These are phyloP conservation scores for Candida vartiovaarae DNA, from an alignment of 805 yeast genomes.

Conservation along the genomic window DNA sequence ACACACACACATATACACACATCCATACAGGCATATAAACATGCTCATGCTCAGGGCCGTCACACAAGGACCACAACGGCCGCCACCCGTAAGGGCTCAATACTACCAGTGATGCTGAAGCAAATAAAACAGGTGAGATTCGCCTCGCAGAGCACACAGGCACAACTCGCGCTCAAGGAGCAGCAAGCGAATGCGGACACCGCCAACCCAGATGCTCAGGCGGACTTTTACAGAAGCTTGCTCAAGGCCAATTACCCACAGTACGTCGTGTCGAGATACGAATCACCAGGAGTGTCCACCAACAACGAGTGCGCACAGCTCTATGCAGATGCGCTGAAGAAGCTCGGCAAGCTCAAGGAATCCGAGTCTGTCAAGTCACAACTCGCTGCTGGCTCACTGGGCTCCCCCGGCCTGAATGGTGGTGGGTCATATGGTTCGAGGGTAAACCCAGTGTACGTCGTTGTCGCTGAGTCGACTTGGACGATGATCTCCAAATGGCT, in stretches of 20 bases:
- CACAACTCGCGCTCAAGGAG: constrained; percentile 55
- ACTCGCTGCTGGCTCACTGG: constrained; percentile 35
- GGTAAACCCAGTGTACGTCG: constrained; percentile 87
- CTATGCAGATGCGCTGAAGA: constrained; percentile 75
- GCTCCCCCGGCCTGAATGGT: constrained; percentile 10
- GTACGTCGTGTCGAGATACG: constrained; percentile 89
- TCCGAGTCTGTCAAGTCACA: constrained; percentile 44
- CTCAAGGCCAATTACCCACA: constrained; percentile 87
- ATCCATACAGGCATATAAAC: too few species aligned
- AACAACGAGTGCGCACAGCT: constrained; percentile 71
- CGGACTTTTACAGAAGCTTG: constrained; percentile 71
- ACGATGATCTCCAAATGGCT: constrained; percentile 80
- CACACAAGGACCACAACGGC: too few species aligned
- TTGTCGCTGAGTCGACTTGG: constrained; percentile 78
- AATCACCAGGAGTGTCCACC: constrained; percentile 87
- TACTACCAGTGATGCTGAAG: too few species aligned
- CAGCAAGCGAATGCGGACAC: constrained; percentile 79
- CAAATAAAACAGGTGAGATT: constrained; percentile 8
- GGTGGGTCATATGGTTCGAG: constrained; percentile 46
- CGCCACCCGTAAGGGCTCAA: too few species aligned
- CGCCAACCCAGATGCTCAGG: constrained; percentile 65
- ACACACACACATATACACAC: too few species aligned
- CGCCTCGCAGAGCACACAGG: constrained; percentile 19
- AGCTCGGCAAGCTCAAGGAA: constrained; percentile 69
- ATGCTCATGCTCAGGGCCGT: too few species aligned